Percentiles rank a stretch among this genome's conserved stretches.
phyloP scores from a whole-genome alignment of 2,329 filamentous ascomycete genomes.

The Simplicillium aogashimaense region DNA sequence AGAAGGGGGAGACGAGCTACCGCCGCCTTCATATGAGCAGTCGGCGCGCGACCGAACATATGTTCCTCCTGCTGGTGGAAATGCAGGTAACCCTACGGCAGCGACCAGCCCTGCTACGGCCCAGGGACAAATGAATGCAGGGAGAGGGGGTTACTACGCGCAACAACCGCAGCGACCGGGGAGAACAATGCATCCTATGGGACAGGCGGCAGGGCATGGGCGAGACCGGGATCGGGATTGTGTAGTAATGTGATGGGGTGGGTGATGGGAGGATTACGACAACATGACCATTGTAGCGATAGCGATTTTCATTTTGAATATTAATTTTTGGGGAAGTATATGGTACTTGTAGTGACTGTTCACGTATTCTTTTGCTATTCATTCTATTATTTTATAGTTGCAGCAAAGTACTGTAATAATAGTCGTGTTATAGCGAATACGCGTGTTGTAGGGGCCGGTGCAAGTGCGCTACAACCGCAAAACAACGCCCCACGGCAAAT shows the following conservation, averaged over 20 bases:
- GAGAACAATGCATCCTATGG: constrained; percentile 6
- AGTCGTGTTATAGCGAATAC: too few relatives aligned
- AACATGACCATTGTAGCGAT: too few relatives aligned
- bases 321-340: too few relatives aligned
- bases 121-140: neutral
- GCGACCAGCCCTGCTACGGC: constrained; percentile 7
- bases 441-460: too few relatives aligned
- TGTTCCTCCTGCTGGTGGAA: constrained; percentile 10
- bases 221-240: constrained; percentile 26
- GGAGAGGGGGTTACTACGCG: neutral
- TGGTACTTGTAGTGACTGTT: too few relatives aligned
- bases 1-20: constrained; percentile 35
- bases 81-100: constrained; percentile 9
- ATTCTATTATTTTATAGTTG: too few relatives aligned
- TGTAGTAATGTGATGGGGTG: constrained; percentile 31
- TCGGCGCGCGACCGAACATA: constrained; percentile 41
- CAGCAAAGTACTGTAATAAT: too few relatives aligned
- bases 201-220: constrained; percentile 9
- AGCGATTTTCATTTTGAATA: too few relatives aligned
- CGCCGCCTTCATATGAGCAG: constrained; percentile 49
- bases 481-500: too few relatives aligned
- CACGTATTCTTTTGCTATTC: too few relatives aligned
- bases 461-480: too few relatives aligned
- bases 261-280: too few relatives aligned
- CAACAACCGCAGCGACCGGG: constrained; percentile 3